phyloP scores from a whole-genome alignment of 2,329 filamentous ascomycete species.

The Cytospora schulzeri region DNA sequence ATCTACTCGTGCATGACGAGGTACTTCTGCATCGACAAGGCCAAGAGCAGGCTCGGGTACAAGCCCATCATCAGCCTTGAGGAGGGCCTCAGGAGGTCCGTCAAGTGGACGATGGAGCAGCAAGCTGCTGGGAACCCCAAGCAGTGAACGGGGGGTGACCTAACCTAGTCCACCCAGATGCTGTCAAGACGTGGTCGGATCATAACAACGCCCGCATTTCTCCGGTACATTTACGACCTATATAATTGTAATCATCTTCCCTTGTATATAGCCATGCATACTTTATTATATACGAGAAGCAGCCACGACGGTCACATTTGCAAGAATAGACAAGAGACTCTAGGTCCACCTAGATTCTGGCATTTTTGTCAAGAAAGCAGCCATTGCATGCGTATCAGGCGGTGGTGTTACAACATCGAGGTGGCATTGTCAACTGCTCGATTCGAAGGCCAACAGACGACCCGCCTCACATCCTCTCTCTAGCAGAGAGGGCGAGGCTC shows the following conservation, averaged over 20 bases:
- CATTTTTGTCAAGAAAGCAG: neutral
- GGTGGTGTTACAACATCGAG: constrained; percentile 1
- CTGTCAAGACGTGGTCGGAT: neutral
- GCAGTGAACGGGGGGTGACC: constrained; percentile 10
- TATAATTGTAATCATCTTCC: constrained; percentile 21
- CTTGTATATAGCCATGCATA: constrained; percentile 21
- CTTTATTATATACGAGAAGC: neutral
- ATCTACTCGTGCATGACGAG: constrained; percentile 73
- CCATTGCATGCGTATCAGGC: neutral
- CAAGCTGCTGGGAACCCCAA: constrained; percentile 38
- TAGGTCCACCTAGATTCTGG: neutral
- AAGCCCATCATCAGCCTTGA: constrained; percentile 65
- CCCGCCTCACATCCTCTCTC: neutral
- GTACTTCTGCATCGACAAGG: constrained; percentile 78
- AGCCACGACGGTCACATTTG: neutral
- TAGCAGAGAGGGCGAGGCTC: neutral
- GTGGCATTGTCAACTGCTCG: neutral
- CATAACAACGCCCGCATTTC: neutral
- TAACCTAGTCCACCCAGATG: neutral
- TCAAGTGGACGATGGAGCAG: constrained; percentile 58
- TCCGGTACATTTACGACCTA: constrained; percentile 2
- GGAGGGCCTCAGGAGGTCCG: constrained; percentile 61
- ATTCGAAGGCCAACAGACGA: neutral
- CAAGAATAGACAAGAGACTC: neutral
- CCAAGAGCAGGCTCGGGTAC: constrained; percentile 70